These are phyloP conservation scores for Backusella tuberculispora DNA, from an alignment of 192 early-diverging fungal species.

Conservation along the genomic window DNA sequence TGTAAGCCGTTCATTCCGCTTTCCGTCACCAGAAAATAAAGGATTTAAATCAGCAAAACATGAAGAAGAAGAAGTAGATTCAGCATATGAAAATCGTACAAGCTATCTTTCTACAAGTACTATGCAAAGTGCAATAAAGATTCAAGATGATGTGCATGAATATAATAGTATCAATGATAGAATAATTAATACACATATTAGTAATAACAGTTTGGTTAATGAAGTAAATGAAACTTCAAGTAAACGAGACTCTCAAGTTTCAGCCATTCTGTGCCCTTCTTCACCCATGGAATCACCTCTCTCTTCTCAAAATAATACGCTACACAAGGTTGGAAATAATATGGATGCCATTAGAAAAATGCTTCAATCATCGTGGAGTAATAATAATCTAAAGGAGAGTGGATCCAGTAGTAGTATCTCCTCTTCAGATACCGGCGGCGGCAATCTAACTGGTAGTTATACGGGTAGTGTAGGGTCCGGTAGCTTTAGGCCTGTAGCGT, in stretches of 20 bases:
- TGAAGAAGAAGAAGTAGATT: not conserved
- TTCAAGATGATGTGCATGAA: not conserved
- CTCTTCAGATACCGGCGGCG: slow-evolving; percentile 12
- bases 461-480: slow-evolving; percentile 12
- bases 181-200: not conserved
- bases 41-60: not conserved
- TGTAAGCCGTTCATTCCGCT: slow-evolving; percentile 10
- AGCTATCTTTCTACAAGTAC: slow-evolving; percentile 7
- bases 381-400: slow-evolving; percentile 22
- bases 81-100: not conserved
- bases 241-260: not conserved
- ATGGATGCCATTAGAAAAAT: slow-evolving; percentile 30
- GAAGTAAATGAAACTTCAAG: not conserved
- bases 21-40: slow-evolving; percentile 4
- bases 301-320: slow-evolving; percentile 15
- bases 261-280: not conserved
- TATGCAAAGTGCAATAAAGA: not conserved
- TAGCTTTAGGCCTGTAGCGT: not conserved
- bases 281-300: not conserved
- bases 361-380: slow-evolving; percentile 36
- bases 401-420: slow-evolving; percentile 23
- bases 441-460: not conserved
- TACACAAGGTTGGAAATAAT: slow-evolving; percentile 15
- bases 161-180: not conserved
- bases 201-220: not conserved